Evolutionary conservation across 306 rosid species (phyloP).

Genomic region (Quercus bicolor): DNA sequence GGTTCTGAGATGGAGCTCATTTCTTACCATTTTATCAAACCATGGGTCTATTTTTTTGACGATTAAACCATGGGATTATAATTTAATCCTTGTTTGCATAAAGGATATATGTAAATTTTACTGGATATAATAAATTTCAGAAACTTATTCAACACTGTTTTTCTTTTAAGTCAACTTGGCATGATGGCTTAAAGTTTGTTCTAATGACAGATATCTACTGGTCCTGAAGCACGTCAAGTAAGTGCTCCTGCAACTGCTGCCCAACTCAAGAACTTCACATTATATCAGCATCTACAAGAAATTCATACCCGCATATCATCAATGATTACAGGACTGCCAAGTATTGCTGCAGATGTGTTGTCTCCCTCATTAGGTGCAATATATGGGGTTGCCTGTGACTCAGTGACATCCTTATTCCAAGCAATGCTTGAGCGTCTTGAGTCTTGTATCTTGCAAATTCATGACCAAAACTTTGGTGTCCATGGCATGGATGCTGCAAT

Average conservation of each 20-base stretch:
- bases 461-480: conserved; percentile 79
- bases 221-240: conserved; percentile 96
- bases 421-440: conserved; percentile 95
- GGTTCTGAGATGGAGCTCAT: no score
- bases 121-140: neutral
- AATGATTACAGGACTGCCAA: conserved; percentile 67
- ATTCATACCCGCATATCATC: conserved; percentile 69
- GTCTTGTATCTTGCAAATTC: conserved; percentile 90
- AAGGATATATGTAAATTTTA: neutral
- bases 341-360: conserved; percentile 84
- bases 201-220: conserved; percentile 80
- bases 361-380: conserved; percentile 86
- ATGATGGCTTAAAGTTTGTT: conserved; percentile 15
- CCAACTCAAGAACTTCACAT: conserved; percentile 81
- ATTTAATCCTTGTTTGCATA: neutral
- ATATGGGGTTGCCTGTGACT: conserved; percentile 93
- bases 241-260: conserved; percentile 88
- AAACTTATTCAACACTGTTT: conserved; percentile 10
- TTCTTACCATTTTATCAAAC: no score
- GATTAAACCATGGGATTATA: neutral
- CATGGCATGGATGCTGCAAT: conserved; percentile 90
- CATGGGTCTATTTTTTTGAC: neutral
- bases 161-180: neutral
- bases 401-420: conserved; percentile 87
- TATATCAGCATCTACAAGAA: conserved; percentile 95